A percentile compares a stretch with the other conserved stretches of the same genome.
Conservation (phyloP, 345 rosid species). For the Ceriops zippeliana region DNA sequence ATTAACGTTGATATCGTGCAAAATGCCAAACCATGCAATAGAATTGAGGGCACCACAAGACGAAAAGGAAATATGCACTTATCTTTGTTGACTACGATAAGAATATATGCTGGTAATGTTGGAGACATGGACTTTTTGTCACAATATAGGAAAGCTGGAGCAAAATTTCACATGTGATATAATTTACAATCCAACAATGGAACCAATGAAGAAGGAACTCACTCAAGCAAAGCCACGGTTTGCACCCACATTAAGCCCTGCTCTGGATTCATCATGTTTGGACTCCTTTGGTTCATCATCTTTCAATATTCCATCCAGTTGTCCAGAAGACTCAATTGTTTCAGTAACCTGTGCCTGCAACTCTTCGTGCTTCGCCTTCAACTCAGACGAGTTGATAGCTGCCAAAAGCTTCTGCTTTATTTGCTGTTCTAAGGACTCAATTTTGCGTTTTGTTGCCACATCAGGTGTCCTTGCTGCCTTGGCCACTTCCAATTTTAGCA, state of each 20-base stretch:
- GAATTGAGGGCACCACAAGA: background rate
- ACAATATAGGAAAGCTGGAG: background rate
- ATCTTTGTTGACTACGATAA: no score
- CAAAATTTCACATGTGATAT: background rate
- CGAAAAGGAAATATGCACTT: no score
- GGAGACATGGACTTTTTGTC: no score
- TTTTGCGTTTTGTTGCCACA: conserved; percentile 37
- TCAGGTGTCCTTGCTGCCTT: conserved; percentile 54
- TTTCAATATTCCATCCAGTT: conserved; percentile 37
- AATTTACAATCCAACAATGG: background rate
- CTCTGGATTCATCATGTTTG: conserved; percentile 32
- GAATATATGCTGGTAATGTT: no score
- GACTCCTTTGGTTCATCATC: conserved; percentile 17
- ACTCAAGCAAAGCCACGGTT: conserved; percentile 48
- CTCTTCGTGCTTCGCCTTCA: conserved; percentile 54
- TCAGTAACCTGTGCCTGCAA: conserved; percentile 44
- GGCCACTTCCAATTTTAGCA: conserved; percentile 56
- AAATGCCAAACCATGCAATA: background rate
- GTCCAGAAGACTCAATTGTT: conserved; percentile 35
- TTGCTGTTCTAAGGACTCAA: conserved; percentile 55
- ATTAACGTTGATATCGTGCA: no score
- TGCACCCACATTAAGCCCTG: conserved; percentile 46
- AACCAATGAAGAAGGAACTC: conserved; percentile 20
- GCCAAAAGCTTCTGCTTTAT: conserved; percentile 57
- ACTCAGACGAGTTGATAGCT: conserved; percentile 48